These are phyloP conservation scores for Clitoria ternatea DNA, from an alignment of 306 rosid genomes.

Conservation along the genomic window DNA sequence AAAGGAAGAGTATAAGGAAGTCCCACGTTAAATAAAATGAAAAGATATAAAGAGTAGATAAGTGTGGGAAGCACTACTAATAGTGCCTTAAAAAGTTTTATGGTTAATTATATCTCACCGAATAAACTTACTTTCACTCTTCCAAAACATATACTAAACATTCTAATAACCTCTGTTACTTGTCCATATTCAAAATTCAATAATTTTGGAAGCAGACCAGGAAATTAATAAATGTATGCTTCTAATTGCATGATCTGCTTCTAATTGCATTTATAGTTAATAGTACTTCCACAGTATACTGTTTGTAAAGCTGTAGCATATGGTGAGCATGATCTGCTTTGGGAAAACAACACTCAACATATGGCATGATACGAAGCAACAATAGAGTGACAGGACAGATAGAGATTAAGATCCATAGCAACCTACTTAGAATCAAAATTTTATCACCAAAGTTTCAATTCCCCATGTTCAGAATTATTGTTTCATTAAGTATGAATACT, in stretches of 20 bases:
- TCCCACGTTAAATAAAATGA: too few relatives aligned
- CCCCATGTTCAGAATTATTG: background rate
- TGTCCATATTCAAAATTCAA: too few relatives aligned
- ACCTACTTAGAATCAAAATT: background rate
- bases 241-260: constrained; percentile 15
- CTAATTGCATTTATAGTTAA: constrained; percentile 5
- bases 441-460: background rate
- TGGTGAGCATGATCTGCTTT: background rate
- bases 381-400: background rate
- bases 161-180: too few relatives aligned
- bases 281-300: background rate
- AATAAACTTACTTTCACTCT: too few relatives aligned
- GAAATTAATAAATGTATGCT: background rate
- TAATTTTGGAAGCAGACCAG: background rate
- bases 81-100: too few relatives aligned
- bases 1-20: too few relatives aligned
- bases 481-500: background rate
- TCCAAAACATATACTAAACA: too few relatives aligned
- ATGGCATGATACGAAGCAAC: background rate
- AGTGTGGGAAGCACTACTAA: too few relatives aligned
- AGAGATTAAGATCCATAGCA: background rate
- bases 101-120: too few relatives aligned
- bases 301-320: background rate
- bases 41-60: too few relatives aligned
- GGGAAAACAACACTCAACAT: background rate